Evolutionary conservation across 164 flowering plant genomes (phyloP), one percentile per base, ranked within the genome.

Genomic region (Magnolia kwangsiensis): DNA sequence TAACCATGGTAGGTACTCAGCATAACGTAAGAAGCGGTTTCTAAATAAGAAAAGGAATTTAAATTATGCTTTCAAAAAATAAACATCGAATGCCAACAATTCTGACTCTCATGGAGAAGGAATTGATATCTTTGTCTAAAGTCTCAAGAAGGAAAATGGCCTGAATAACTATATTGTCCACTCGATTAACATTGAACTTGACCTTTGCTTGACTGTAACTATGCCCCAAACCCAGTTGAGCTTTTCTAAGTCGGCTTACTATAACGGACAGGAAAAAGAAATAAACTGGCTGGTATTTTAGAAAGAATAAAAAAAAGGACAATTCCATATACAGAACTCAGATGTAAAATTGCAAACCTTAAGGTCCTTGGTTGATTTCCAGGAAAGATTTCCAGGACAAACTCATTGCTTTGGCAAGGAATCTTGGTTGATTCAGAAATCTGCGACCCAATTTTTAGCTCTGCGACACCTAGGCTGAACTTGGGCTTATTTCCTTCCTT

Each of bases 171-270:
- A 96, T 96, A 81, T 96, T 96, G 79, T 96, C 99, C 66, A 93
- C 96, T 51, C 98, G 86, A 82, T 96, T 96, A 29, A 96, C 98
- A 83, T 96, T 94, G 88, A 96, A 96, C 85, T 96, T 94, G 69
- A 96, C 99, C 88, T 96, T 96, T 69, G 99, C 99, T 68, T 97
- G 86, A 82, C 98, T 96, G 86, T 94, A 94, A 84, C 98, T 94
- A 81, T 96, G 98, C 7, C 86, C 98, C 50, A 96, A 74, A 71
- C 99, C 99, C 82, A 96, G 94, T 74, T 96, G 98, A 21, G 98
- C 97, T 94, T 94, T 75, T 94, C 99, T 76, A 92, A 72, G 79
- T 96, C 99, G 0, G 94, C 91, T 79, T 92, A 87, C 98, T 68
- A 76, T 19, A 49, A 79, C 1, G 2, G 27, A 50, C 50, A 66